Evolutionary conservation across 1,284 basidiomycete species (phyloP), one percentile per base, ranked within the genome.

Genomic region (Trichosporon faecale): DNA sequence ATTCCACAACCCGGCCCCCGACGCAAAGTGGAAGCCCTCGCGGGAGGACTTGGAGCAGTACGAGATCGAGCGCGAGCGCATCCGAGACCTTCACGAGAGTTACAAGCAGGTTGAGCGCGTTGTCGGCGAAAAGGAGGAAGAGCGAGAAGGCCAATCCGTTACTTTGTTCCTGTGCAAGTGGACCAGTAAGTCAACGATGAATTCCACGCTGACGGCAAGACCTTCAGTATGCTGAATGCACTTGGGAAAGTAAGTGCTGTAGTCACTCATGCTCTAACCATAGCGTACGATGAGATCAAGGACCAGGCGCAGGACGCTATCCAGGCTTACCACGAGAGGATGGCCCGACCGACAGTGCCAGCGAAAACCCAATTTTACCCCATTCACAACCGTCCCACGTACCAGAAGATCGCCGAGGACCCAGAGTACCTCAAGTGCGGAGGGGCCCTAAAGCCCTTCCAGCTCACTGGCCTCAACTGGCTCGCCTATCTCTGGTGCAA

Each of bases 401-500:
- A 95, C 84, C 87, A 89, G 76, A 93, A 94, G 84, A 93, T 99
- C 79, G 87, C 87, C 21, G 91, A 92, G 79, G 94, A 98, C 82
- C 97, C 97, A 0, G 89, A 91, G 8, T 99, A 98, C 83, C 89
- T 99, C 76, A 85, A 83, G 67, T 91, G 90, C 0, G 93, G 94
- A 18, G 94, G 94, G 11, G 86, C 90, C 70, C 87, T 99, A 74
- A 99, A 99, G 84, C 96, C 98, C 76, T 99, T 99, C 86, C 97
- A 99, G 85, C 87, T 99, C 68, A 98, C 94, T 0, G 97, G 97
- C 37, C 86, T 99, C 74, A 99, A 99, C 82, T 99, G 97, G 97
- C 88, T 99, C 25, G 93, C 94, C 1, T 99, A 97, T 82, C 86
- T 96, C 8, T 99, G 96, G 96, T 91, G 88, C 77, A 90, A 94